A percentile compares a stretch with the other conserved stretches of the same genome.
phyloP scores from a whole-genome alignment of 257 asterid genomes.

The Jaltomata sinuosa region DNA sequence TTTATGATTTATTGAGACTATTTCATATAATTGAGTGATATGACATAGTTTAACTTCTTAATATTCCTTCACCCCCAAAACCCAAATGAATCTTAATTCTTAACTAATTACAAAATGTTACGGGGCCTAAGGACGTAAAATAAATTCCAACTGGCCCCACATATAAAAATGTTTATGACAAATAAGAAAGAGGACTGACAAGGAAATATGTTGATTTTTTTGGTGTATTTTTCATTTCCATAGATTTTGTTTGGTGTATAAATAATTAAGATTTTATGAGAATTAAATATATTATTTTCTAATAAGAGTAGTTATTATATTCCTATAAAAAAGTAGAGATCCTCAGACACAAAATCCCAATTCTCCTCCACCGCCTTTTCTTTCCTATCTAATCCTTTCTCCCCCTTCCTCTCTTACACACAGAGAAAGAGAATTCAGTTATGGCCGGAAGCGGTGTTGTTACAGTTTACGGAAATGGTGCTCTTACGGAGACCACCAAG shows the following conservation, averaged over 20 bases:
- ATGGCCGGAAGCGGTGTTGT: conserved; percentile 95
- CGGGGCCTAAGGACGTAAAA: not conserved
- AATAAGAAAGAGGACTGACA: not conserved
- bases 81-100: too few species aligned
- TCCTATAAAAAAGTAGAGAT: not conserved
- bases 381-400: not conserved
- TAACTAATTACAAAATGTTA: too few species aligned
- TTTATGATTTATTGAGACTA: too few species aligned
- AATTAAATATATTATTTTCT: not conserved
- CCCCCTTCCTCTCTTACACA: not conserved
- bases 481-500: conserved; percentile 68
- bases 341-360: conserved; percentile 13
- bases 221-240: not conserved
- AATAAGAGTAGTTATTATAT: not conserved
- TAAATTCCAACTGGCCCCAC: not conserved
- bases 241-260: not conserved
- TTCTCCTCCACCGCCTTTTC: not conserved
- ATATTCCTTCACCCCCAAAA: too few species aligned
- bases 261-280: not conserved
- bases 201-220: not conserved
- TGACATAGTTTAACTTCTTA: too few species aligned
- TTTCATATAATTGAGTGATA: too few species aligned
- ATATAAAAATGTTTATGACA: not conserved
- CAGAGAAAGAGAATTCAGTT: not conserved
- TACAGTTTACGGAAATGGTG: conserved; percentile 83